Base-by-base conservation (phyloP, 768 basidiomycete species). In the Panaeolus cyanescens region DNA sequence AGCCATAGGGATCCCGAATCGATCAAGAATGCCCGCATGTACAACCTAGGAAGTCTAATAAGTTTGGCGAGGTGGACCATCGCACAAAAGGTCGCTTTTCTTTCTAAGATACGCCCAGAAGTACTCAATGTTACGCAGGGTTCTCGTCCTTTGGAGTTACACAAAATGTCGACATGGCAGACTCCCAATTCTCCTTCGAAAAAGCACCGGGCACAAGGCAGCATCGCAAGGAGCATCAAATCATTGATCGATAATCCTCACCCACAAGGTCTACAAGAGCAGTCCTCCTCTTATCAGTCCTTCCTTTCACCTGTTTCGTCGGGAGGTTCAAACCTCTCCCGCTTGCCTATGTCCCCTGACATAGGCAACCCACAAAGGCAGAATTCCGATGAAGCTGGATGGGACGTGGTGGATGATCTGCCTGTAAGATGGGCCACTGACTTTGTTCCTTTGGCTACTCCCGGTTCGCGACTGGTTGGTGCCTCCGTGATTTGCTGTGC, bases 381-480 rank as follows among this genome's bases (percentile, higher is more conserved):
- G 28, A 66, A 78, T 32, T 74, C 80, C 9, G 76, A 74, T 45
- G 85, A 86, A 54, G 80, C 84, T 12, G 78, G 76, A 31, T 89
- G 91, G 92, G 92, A 93, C 70, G 68, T 92, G 5, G 79, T 92
- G 0, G 91, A 93, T 12, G 84, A 85, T 53, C 74, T 90, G 8
- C 90, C 91, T 1, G 67, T 93, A 45, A 84, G 90, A 32, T 95
- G 93, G 93, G 91, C 92, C n/a, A 89, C 89, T 0, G 93, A 95
- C 71, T 94, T 84, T 68, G 90, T 92, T 2, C 87, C 91, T 0
- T 81, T 95, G n/a, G 91, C 91, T 4, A 74, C 83, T 2, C 72
- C 82, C 25, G 85, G 89, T 2, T 90, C 91, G 25, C 80, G 91
- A 45, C 74, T 93, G 42, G 74, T 79, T 28, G 83, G 81, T 59